Percentiles rank a stretch among this genome's conserved stretches.
These are phyloP conservation scores for Pseudonitzschia pungens DNA, from an alignment of 108 stramenopile genomes.

Conservation along the genomic window DNA sequence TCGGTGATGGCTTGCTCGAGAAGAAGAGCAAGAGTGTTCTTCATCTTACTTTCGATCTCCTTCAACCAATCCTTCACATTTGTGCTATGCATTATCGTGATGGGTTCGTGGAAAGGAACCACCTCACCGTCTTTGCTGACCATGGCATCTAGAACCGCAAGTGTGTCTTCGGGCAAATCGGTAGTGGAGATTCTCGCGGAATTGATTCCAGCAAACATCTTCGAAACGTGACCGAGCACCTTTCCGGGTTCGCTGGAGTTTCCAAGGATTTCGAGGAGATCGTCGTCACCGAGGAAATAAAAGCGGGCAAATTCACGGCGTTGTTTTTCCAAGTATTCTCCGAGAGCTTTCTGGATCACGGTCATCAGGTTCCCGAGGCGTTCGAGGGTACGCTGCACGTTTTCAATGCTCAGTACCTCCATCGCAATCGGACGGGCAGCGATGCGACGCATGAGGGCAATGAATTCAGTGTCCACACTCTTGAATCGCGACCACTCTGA, in stretches of 20 bases:
- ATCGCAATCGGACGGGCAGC: constrained; percentile 83
- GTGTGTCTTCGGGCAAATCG: constrained; percentile 61
- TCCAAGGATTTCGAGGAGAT: constrained; percentile 98
- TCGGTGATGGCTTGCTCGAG: constrained; percentile 78
- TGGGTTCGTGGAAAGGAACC: constrained; percentile 72
- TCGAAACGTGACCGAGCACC: constrained; percentile 90
- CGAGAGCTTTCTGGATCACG: constrained; percentile 94
- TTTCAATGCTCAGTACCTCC: constrained; percentile 90
- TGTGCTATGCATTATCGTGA: constrained; percentile 62
- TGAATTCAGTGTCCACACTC: constrained; percentile 93
- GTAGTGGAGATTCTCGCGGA: constrained; percentile 42
- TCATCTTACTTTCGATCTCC: constrained; percentile 88
- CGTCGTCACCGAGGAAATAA: constrained; percentile 99
- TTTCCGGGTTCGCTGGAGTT: constrained; percentile 92
- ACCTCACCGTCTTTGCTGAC: constrained; percentile 96
- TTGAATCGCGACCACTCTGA: constrained; percentile 94
- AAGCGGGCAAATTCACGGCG: constrained; percentile 94
- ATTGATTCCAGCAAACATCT: constrained; percentile 98
- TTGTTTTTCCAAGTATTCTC: constrained; percentile 96
- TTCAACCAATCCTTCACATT: constrained; percentile 94
- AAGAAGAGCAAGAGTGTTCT: constrained; percentile 85
- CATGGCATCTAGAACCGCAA: constrained; percentile 83
- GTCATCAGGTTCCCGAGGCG: constrained; percentile 85
- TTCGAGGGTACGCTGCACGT: constrained; percentile 90
- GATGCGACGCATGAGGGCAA: constrained; percentile 89